Base-by-base conservation (phyloP, 2,329 filamentous ascomycete species). In the Ceratocystis harringtonii region DNA sequence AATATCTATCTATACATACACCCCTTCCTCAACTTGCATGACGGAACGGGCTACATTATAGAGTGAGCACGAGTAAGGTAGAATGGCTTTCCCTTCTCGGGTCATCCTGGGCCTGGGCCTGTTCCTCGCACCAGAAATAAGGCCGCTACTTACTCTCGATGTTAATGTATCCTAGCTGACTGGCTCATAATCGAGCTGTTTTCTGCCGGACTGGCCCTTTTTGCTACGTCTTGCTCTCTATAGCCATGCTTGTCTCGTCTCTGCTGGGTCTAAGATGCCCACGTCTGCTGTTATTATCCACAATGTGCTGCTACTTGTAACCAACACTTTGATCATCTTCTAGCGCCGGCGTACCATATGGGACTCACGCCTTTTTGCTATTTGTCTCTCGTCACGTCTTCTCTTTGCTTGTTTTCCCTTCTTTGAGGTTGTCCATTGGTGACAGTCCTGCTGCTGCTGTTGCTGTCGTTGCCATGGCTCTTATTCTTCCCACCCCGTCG, bases 291-390 rank as follows among this genome's bases (percentile, higher is more conserved):
- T 15, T 28, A 30, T 28, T 57, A 30, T 57, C 52, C 22, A 57
- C 22, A 28, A 57, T 22, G 52, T 57, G 52, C 52, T 57, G 25
- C 32, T 28, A 32, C 22, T 50, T 57, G 52, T 30, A 57, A 30
- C 52, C 22, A 36, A n/a, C 52, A 57, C 52, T 57, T 57, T 57
- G 52, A 57, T 57, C 58, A 22, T 44, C 58, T 61, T 61, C 5
- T 32, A 62, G 22, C 17, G 19, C 22, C 25, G 45, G 45, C 25
- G 48, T 57, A 52, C 25, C 25, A 30, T 30, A 30, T 50, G 10
- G 28, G 12, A 58, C 19, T 55, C 17, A 45, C 15, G 19, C 30
- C 52, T 55, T 32, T 55, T 32, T 45, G 32, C 19, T 52, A 28
- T 43, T 41, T 57, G 62, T 57, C 30, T 52, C 25, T 57, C 15